These are phyloP conservation scores for Fusarium annulatum DNA, from an alignment of 2,329 filamentous ascomycete species.

Conservation along the genomic window DNA sequence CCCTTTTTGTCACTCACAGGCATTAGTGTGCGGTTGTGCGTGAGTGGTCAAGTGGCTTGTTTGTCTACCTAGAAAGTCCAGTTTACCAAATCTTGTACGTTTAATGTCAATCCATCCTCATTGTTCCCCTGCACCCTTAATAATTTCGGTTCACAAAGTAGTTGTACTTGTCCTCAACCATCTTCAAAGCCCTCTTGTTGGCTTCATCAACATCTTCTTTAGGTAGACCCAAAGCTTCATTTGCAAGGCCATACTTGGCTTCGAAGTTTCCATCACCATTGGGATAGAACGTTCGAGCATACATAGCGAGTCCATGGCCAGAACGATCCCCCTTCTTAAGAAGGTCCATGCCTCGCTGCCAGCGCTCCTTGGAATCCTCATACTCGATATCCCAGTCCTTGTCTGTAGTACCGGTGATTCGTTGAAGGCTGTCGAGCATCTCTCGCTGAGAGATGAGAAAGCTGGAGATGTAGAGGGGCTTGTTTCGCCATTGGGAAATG, in stretches of 20 bases:
- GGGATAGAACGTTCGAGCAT: conserved; percentile 65
- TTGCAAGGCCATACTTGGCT: conserved; percentile 53
- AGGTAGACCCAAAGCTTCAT: conserved; percentile 66
- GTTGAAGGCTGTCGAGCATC: conserved; percentile 70
- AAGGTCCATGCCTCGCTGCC: conserved; percentile 57
- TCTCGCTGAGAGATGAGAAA: conserved; percentile 71
- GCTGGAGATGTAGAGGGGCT: conserved; percentile 61
- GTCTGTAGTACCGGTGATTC: conserved; percentile 67
- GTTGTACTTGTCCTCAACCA: conserved; percentile 46
- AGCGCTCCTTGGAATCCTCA: conserved; percentile 60
- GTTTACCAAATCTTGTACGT: rapidly evolving
- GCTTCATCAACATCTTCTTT: conserved; percentile 68
- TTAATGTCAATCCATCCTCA: not conserved
- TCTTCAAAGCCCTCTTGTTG: conserved; percentile 61
- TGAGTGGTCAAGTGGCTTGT: rapidly evolving
- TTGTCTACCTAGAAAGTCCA: not conserved
- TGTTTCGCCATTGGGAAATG: conserved; percentile 54
- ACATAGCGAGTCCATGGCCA: conserved; percentile 64
- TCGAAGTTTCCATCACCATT: conserved; percentile 55
- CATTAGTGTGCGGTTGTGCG: not conserved
- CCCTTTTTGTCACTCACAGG: not conserved
- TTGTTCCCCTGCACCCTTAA: not conserved
- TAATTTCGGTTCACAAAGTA: conserved; percentile 31
- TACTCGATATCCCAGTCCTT: conserved; percentile 61
- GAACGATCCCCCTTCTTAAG: conserved; percentile 53